Evolutionary conservation across 164 flowering plant species (phyloP), one percentile per base, ranked within the genome.

Genomic region (Echeveria elegans): DNA sequence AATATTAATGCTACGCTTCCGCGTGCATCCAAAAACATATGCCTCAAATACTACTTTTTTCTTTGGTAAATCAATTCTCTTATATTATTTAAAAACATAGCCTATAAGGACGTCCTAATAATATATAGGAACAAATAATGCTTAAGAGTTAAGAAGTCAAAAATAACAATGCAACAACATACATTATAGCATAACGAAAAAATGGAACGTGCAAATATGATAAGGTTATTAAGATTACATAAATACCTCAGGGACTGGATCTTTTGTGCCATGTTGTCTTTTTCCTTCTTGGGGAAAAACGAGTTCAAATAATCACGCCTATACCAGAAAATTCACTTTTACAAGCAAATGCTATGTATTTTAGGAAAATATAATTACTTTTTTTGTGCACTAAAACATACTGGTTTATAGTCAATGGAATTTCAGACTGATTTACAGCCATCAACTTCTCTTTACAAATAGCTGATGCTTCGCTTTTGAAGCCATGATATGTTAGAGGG

Each of bases 331-430:
- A 16, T 58, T n/a, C n/a, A n/a, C n/a, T n/a, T n/a, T n/a, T n/a
- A n/a, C n/a, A n/a, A n/a, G n/a, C n/a, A n/a, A n/a, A n/a, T n/a
- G n/a, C n/a, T n/a, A n/a, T n/a, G n/a, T 31, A 65, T 10, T 40
- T 15, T 23, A 31, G 36, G 37, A 34, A 11, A 67, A 58, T 43
- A 2, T 12, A 4, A 16, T 4, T 43, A 8, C 15, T 11, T 15
- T 3, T 4, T 11, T 9, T 14, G 11, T 40, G 5, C 18, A 15
- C 4, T 14, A 43, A 43, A 15, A 9, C 88, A 58, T 82, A 92
- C 98, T 80, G 80, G 83, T 66, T 80, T 92, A 89, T 82, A 36
- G 83, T 71, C 71, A 92, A 88, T 11, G 72, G 73, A 28, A 89
- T 70, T 16, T 75, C 77, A 71, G 81, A 70, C 56, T 65, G 65